A percentile compares a stretch with the other conserved stretches of the same genome.
These are phyloP conservation scores for Spizellomyces sp. DNA, from an alignment of 192 early-diverging fungal genomes.

Conservation along the genomic window DNA sequence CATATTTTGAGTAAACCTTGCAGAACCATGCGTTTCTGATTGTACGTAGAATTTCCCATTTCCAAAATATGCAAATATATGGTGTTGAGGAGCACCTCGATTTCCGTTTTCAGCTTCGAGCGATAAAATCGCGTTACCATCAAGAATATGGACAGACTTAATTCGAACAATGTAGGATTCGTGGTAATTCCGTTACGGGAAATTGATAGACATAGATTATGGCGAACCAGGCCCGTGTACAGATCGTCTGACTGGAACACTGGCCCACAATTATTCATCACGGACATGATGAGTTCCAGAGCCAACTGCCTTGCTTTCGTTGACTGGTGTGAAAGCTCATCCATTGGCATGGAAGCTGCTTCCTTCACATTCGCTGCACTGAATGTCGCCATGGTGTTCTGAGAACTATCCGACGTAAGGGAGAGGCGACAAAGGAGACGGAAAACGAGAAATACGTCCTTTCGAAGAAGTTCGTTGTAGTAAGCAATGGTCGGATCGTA, in stretches of 20 bases:
- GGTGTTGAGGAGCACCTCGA: slow-evolving; percentile 61
- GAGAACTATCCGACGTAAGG: slow-evolving; percentile 36
- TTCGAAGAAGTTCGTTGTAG: slow-evolving; percentile 55
- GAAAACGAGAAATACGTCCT: slow-evolving; percentile 55
- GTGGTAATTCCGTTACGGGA: slow-evolving; percentile 58
- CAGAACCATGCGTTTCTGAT: slow-evolving; percentile 58
- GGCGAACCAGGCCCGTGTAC: slow-evolving; percentile 43
- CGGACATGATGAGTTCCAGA: slow-evolving; percentile 58
- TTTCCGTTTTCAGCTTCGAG: slow-evolving; percentile 53
- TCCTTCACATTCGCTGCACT: slow-evolving; percentile 31
- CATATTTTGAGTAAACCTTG: slow-evolving; percentile 58
- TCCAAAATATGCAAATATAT: slow-evolving; percentile 65
- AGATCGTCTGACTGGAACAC: slow-evolving; percentile 50
- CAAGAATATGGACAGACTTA: slow-evolving; percentile 57
- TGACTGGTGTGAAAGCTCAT: slow-evolving; percentile 44
- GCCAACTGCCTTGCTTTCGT: slow-evolving; percentile 48
- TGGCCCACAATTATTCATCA: slow-evolving; percentile 55
- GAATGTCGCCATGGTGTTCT: slow-evolving; percentile 18
- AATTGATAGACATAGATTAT: slow-evolving; percentile 49
- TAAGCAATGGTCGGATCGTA: slow-evolving; percentile 56
- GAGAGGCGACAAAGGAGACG: slow-evolving; percentile 57
- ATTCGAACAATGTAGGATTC: slow-evolving; percentile 61
- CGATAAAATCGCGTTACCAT: slow-evolving; percentile 55
- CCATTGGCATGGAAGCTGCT: slow-evolving; percentile 22
- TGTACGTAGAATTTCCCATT: slow-evolving; percentile 59